Percentiles rank a stretch among this genome's conserved stretches.
These are phyloP conservation scores for Penicillium steckii DNA, from an alignment of 495 filamentous ascomycete genomes.

Conservation along the genomic window DNA sequence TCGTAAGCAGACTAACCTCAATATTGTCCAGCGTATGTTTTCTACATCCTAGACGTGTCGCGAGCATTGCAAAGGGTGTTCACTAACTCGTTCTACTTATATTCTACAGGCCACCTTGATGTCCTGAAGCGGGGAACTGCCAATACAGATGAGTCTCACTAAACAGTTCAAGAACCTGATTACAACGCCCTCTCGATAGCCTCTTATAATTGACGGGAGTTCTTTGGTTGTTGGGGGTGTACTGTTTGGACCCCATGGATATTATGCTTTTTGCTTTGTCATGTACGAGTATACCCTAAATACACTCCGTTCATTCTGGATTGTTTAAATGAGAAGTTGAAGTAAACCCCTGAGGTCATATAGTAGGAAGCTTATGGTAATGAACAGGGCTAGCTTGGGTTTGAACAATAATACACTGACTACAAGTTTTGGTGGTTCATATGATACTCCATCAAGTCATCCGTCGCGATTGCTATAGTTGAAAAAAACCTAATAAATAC, in stretches of 20 bases:
- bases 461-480: no score
- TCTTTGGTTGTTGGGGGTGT: background rate
- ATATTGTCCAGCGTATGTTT: conserved; percentile 71
- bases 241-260: no score
- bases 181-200: background rate
- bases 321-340: background rate
- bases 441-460: no score
- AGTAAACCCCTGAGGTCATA: background rate
- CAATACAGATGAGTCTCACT: conserved; percentile 4
- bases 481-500: no score
- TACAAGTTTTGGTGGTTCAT: no score
- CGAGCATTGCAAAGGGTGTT: background rate
- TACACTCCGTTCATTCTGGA: conserved; percentile 13
- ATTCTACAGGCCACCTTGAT: conserved; percentile 54
- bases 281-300: conserved; percentile 36
- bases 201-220: no score
- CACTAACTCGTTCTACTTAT: background rate
- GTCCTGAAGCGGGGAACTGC: conserved; percentile 51
- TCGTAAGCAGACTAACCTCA: conserved; percentile 53
- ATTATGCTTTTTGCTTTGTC: conserved; percentile 13
- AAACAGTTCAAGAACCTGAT: background rate
- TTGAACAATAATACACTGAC: no score
- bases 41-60: background rate
- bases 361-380: background rate
- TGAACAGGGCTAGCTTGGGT: no score